These are phyloP conservation scores for Croton setiger DNA, from an alignment of 441 rosid genomes.

Conservation along the genomic window DNA sequence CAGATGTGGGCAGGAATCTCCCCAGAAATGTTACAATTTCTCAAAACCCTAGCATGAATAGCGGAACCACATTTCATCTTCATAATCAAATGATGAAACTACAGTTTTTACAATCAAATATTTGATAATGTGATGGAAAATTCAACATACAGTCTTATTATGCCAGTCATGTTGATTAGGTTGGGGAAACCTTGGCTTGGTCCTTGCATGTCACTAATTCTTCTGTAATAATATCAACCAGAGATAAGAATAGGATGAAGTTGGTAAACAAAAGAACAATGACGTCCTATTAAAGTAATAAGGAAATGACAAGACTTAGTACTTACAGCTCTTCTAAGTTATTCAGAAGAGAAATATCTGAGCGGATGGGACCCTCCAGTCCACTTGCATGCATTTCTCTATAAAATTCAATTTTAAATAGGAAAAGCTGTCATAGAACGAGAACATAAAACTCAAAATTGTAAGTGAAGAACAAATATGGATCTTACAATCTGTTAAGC, in stretches of 20 bases:
- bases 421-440: not conserved
- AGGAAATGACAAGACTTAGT: not conserved
- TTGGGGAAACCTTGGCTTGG: slow-evolving; percentile 61
- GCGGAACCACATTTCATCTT: slow-evolving; percentile 13
- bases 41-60: slow-evolving; percentile 40
- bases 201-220: slow-evolving; percentile 62
- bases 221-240: slow-evolving; percentile 41
- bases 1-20: slow-evolving; percentile 45
- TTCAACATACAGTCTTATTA: slow-evolving; percentile 44
- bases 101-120: slow-evolving; percentile 13
- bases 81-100: not conserved
- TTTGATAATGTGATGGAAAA: slow-evolving; percentile 7
- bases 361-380: slow-evolving; percentile 33
- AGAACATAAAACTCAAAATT: not conserved
- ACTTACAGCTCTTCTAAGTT: slow-evolving; percentile 26
- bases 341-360: slow-evolving; percentile 21
- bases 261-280: not conserved
- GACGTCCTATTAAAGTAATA: not conserved
- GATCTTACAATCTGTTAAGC: slow-evolving; percentile 42
- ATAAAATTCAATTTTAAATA: slow-evolving; percentile 8
- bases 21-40: slow-evolving; percentile 51
- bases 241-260: slow-evolving; percentile 14
- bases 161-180: slow-evolving; percentile 27
- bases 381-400: slow-evolving; percentile 36
- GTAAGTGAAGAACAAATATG: not conserved